Evolutionary conservation across 768 basidiomycete species (phyloP).

Genomic region (Rhizopogon vesiculosus): DNA sequence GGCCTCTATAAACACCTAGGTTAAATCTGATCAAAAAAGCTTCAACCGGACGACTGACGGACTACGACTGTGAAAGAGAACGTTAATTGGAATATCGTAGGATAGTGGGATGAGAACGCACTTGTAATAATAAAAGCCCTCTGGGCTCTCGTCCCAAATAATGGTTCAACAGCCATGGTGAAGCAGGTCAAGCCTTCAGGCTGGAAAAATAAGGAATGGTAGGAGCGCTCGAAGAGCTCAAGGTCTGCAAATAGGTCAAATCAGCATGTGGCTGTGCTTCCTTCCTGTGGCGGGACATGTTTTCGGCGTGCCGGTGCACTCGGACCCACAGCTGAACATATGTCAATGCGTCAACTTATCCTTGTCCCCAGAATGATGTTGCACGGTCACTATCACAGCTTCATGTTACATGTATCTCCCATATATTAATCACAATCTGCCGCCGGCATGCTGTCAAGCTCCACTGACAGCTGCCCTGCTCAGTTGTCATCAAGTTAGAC

Average conservation of each 20-base stretch:
- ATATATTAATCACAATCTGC: too few relatives aligned
- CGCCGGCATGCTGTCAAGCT: too few relatives aligned
- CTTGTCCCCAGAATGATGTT: too few relatives aligned
- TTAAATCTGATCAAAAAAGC: background rate
- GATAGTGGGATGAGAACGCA: slow-evolving; percentile 29
- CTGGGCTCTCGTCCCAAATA: slow-evolving; percentile 72
- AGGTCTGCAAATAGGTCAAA: background rate
- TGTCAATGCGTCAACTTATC: too few relatives aligned
- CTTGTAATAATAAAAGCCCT: slow-evolving; percentile 67
- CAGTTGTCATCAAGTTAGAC: too few relatives aligned
- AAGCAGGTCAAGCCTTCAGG: slow-evolving; percentile 10
- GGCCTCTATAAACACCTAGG: slow-evolving; percentile 48
- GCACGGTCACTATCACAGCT: too few relatives aligned
- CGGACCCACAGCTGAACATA: too few relatives aligned
- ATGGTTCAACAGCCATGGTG: slow-evolving; percentile 65
- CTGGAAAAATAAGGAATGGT: slow-evolving; percentile 8
- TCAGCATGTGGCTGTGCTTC: slow-evolving; percentile 15
- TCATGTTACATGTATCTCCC: too few relatives aligned
- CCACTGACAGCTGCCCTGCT: too few relatives aligned
- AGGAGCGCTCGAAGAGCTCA: background rate
- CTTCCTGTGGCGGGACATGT: too few relatives aligned
- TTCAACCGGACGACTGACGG: slow-evolving; percentile 44
- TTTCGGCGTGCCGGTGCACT: too few relatives aligned
- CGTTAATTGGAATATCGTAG: slow-evolving; percentile 3
- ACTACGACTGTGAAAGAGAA: slow-evolving; percentile 38